Conservation (phyloP, 495 filamentous ascomycete species). For the Xylaria cubensis region DNA sequence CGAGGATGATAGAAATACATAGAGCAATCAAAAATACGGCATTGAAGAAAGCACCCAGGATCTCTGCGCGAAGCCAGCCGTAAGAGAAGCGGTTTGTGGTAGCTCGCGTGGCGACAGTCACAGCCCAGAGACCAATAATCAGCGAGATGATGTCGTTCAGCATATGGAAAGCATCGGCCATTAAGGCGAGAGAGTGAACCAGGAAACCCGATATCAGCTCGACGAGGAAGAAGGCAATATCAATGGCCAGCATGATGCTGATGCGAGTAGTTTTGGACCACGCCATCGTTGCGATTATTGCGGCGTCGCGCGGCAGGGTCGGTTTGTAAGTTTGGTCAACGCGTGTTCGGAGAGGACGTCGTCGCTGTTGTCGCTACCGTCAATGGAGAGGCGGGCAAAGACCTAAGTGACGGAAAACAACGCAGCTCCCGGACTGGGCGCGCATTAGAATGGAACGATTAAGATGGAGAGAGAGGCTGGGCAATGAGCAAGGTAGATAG, state of each 20-base stretch:
- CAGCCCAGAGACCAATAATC: conserved; percentile 92
- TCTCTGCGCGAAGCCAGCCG: conserved; percentile 99
- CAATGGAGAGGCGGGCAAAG: background rate
- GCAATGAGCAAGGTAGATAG: conserved; percentile 1
- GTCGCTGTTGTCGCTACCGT: background rate
- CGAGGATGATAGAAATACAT: conserved; percentile 93
- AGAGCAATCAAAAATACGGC: conserved; percentile 96
- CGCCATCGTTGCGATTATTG: conserved; percentile 63
- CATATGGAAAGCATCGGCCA: conserved; percentile 99
- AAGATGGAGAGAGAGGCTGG: conserved; percentile 5
- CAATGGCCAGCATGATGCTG: conserved; percentile 88
- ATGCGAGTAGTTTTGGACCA: conserved; percentile 94
- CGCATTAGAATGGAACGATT: conserved; percentile 5
- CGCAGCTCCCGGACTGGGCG: background rate
- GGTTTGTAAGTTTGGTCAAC: conserved; percentile 6
- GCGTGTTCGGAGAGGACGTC: conserved; percentile 8
- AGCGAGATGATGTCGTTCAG: conserved; percentile 97
- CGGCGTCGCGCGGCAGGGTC: background rate
- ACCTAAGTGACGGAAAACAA: background rate
- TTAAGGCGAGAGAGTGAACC: conserved; percentile 88
- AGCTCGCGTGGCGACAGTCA: conserved; percentile 80
- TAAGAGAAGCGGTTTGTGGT: conserved; percentile 91
- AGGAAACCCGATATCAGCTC: conserved; percentile 85
- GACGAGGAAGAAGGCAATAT: conserved; percentile 85
- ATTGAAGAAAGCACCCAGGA: conserved; percentile 92